Conservation (phyloP, 768 basidiomycete species). For the Phlebiopsis gigantea region DNA sequence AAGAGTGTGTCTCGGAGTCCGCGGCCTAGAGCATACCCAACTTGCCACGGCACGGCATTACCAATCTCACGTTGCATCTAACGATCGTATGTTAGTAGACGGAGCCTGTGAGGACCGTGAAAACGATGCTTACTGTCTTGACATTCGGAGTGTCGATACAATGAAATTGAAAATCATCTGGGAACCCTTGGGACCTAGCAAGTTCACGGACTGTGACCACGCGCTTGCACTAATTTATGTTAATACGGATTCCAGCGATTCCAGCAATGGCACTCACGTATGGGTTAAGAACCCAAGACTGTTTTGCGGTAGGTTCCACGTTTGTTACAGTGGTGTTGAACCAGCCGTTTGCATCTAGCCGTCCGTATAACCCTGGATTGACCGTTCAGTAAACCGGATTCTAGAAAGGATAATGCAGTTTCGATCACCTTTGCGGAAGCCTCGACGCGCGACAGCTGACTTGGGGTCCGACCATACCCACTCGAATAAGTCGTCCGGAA, state of each 20-base stretch:
- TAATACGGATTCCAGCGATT: neutral
- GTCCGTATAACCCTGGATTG: conserved; percentile 47
- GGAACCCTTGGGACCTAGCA: conserved; percentile 79
- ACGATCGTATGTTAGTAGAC: neutral
- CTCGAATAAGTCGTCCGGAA: conserved; percentile 38
- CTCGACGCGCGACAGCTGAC: conserved; percentile 48
- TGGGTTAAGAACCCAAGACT: conserved; percentile 64
- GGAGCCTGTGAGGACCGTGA: too few relatives aligned
- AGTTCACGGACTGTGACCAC: conserved; percentile 73
- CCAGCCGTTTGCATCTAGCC: conserved; percentile 47
- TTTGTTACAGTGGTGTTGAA: conserved; percentile 80
- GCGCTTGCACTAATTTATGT: conserved; percentile 48
- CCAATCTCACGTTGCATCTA: conserved; percentile 82
- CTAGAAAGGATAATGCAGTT: conserved; percentile 17
- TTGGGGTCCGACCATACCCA: conserved; percentile 59
- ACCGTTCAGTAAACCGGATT: neutral
- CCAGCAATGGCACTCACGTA: conserved; percentile 35
- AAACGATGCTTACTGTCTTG: conserved; percentile 51
- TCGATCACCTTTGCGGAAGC: conserved; percentile 41
- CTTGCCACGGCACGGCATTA: conserved; percentile 70
- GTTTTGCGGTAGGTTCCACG: conserved; percentile 74
- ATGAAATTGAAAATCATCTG: conserved; percentile 65
- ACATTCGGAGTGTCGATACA: conserved; percentile 43
- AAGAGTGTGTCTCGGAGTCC: conserved; percentile 50
- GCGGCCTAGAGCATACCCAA: conserved; percentile 59